phyloP scores from a whole-genome alignment of 352 stramenopile genomes.

The Thraustochytrium sp. region DNA sequence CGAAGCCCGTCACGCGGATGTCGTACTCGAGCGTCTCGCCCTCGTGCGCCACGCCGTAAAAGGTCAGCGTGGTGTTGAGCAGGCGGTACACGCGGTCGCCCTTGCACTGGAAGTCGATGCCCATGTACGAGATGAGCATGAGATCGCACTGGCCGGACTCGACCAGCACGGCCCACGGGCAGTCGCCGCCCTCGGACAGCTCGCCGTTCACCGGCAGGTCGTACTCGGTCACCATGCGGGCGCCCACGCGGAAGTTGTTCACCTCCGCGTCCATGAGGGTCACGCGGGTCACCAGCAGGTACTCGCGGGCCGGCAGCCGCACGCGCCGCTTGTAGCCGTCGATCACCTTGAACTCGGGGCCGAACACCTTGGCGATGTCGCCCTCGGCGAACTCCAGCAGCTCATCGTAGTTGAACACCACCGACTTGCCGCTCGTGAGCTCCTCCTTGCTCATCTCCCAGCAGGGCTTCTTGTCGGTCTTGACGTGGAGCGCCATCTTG shows the following conservation, averaged over 20 bases:
- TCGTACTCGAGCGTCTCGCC: conserved; percentile 37
- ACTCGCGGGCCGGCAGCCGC: conserved; percentile 5
- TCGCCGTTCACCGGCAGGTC: conserved; percentile 36
- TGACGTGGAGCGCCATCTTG: neutral
- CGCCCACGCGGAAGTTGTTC: conserved; percentile 25
- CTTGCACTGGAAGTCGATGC: conserved; percentile 30
- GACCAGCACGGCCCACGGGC: conserved; percentile 29
- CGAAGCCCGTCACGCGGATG: conserved; percentile 27
- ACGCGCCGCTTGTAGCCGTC: conserved; percentile 20
- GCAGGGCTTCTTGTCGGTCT: conserved; percentile 30
- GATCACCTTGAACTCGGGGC: conserved; percentile 3
- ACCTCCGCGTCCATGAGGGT: conserved; percentile 29
- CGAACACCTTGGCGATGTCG: conserved; percentile 29
- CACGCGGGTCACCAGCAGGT: conserved; percentile 30
- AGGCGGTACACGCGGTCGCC: conserved; percentile 29
- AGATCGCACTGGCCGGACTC: conserved; percentile 39
- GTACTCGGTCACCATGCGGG: conserved; percentile 36
- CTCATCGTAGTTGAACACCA: conserved; percentile 35
- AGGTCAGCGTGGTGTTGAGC: conserved; percentile 37
- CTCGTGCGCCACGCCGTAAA: conserved; percentile 35
- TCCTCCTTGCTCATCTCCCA: conserved; percentile 41
- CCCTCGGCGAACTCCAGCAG: conserved; percentile 34
- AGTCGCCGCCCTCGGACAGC: conserved; percentile 29
- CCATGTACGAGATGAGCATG: conserved; percentile 41
- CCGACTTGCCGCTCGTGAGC: conserved; percentile 16